phyloP scores from a whole-genome alignment of 2,329 filamentous ascomycete genomes.

The Amauroascus niger region DNA sequence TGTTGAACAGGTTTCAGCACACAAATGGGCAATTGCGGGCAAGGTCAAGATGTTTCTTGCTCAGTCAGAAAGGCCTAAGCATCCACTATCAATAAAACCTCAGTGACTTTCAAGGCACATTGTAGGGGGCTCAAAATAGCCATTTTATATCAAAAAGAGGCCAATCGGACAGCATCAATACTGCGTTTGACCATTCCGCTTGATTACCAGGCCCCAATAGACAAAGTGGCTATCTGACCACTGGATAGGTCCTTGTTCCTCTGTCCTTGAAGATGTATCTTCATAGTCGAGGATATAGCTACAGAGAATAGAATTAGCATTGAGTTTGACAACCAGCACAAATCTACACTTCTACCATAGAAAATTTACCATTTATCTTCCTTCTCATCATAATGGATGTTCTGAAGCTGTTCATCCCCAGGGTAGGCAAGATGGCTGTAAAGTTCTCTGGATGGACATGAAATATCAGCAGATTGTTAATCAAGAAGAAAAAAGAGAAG shows the following conservation, averaged over 20 bases:
- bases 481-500: background rate
- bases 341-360: background rate
- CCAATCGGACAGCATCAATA: background rate
- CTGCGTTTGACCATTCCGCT: background rate
- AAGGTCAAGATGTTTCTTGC: too few relatives aligned
- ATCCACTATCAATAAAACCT: too few relatives aligned
- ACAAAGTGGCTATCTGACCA: background rate
- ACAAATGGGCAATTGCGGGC: too few relatives aligned
- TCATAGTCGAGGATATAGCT: slow-evolving; percentile 6
- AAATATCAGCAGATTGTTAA: background rate
- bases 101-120: too few relatives aligned
- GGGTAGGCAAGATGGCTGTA: background rate
- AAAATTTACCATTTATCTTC: slow-evolving; percentile 8
- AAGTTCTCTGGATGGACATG: background rate
- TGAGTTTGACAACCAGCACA: background rate
- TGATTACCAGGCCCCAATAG: background rate
- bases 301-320: background rate
- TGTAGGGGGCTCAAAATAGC: too few relatives aligned
- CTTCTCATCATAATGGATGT: slow-evolving; percentile 9
- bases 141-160: too few relatives aligned
- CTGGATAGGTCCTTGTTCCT: background rate
- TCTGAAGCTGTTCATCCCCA: background rate
- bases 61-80: too few relatives aligned
- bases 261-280: background rate
- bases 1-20: too few relatives aligned